phyloP scores from a whole-genome alignment of 2,329 filamentous ascomycete genomes.

The Ceratocystis cubensis region DNA sequence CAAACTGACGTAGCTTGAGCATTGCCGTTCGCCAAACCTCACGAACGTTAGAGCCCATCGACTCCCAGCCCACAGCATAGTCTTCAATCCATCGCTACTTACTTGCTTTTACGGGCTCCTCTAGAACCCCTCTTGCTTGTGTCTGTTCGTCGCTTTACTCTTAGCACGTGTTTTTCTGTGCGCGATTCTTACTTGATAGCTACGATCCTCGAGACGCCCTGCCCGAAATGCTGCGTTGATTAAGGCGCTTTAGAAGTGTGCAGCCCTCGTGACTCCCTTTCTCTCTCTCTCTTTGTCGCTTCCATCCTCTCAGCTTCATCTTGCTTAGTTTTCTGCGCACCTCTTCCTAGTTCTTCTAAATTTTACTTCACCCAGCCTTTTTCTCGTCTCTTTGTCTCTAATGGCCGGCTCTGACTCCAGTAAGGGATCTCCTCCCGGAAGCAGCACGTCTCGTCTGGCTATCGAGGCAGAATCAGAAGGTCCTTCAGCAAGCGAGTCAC shows the following conservation, averaged over 20 bases:
- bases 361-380: background rate
- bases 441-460: constrained; percentile 5
- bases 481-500: background rate
- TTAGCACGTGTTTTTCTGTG: background rate
- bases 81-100: background rate
- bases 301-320: background rate
- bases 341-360: background rate
- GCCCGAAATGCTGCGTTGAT: constrained; percentile 11
- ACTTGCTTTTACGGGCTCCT: constrained; percentile 21
- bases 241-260: constrained; percentile 1
- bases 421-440: background rate
- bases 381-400: too few relatives aligned
- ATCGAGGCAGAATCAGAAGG: constrained; percentile 18
- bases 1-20: constrained; percentile 3
- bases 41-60: background rate
- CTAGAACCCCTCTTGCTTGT: background rate
- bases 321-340: background rate
- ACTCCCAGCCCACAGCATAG: background rate
- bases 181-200: background rate
- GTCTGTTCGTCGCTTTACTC: background rate
- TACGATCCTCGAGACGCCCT: background rate
- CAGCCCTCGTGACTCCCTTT: background rate
- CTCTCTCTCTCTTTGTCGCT: background rate
- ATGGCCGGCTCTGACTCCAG: background rate
- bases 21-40: background rate